Evolutionary conservation across 805 yeast genomes (phyloP).

Genomic region (Candida krabiensis): DNA sequence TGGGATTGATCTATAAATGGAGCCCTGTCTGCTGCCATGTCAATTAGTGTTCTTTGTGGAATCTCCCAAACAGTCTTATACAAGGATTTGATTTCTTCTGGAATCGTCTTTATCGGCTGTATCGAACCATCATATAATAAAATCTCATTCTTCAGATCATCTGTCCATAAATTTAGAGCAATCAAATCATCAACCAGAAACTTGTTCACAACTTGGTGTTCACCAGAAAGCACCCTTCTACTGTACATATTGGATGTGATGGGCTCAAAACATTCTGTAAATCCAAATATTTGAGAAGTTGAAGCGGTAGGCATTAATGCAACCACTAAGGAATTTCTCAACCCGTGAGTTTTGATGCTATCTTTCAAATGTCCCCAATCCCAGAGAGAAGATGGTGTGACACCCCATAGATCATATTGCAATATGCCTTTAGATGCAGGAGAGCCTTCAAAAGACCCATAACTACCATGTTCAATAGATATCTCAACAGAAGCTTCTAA

Average conservation of each 20-base stretch:
- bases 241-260: slow-evolving; percentile 89
- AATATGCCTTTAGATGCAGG: slow-evolving; percentile 85
- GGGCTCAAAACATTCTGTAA: slow-evolving; percentile 95
- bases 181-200: slow-evolving; percentile 80
- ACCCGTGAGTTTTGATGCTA: slow-evolving; percentile 59
- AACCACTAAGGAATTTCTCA: slow-evolving; percentile 83
- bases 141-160: slow-evolving; percentile 73
- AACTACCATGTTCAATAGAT: slow-evolving; percentile 68
- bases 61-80: slow-evolving; percentile 98
- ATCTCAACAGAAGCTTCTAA: slow-evolving; percentile 84
- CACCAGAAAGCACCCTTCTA: slow-evolving; percentile 90
- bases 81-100: slow-evolving; percentile 69
- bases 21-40: slow-evolving; percentile 80
- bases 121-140: slow-evolving; percentile 82
- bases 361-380: slow-evolving; percentile 80
- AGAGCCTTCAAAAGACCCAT: slow-evolving; percentile 75
- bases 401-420: slow-evolving; percentile 87
- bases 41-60: slow-evolving; percentile 80
- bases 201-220: slow-evolving; percentile 88
- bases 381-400: slow-evolving; percentile 75
- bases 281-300: slow-evolving; percentile 92
- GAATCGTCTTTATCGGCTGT: slow-evolving; percentile 71
- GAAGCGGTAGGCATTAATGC: slow-evolving; percentile 99
- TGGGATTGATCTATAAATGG: slow-evolving; percentile 88
- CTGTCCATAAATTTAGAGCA: slow-evolving; percentile 81